Evolutionary conservation across 805 yeast species (phyloP), one percentile per base, ranked within the genome.

Genomic region (Pichia eremophila): DNA sequence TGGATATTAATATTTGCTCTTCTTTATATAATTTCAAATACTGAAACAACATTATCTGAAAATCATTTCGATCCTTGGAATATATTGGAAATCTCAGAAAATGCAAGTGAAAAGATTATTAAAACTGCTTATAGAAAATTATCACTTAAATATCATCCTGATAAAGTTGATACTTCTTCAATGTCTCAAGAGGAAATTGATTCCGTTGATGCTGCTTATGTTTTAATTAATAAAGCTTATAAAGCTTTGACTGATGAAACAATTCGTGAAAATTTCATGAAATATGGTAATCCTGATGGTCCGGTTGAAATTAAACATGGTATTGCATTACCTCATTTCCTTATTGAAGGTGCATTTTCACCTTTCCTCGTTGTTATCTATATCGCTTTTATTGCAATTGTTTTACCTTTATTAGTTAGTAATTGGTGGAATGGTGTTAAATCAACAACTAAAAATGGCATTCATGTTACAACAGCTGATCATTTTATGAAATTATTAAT

Each of bases 281-380:
- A 78, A 57, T 93, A 83, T 60, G 99, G 99, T 44, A 96, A 95
- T 63, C 99, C 99, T 5, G 99, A 93, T 69, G 99, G 99, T 40
- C 96, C 95, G 39, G 95, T 87, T 65, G 86, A 86, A 28, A 74
- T 83, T 18, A 70, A 83, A 19, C 96, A 88, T 63, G 99, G 99
- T 52, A 89, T 93, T 64, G 99, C 98, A 0, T 69, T 93, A 54
- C 99, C 99, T 32, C 81, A 84, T 62, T 88, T 86, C 67, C 73
- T 93, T 51, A 85, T 95, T 31, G 96, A 88, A 54, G 89, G 95
- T 40, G 74, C 80, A 49, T 81, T 81, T 22, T 81, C 95, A 5
- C 57, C 83, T 22, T 69, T 88, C 51, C 67, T 85, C 28, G 74
- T 83, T 15, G 63, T 77, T 2, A 54, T 74, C 5, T 93, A 93